These are phyloP conservation scores for Rhodotorula paludigena DNA, from an alignment of 768 basidiomycete species.

Conservation along the genomic window DNA sequence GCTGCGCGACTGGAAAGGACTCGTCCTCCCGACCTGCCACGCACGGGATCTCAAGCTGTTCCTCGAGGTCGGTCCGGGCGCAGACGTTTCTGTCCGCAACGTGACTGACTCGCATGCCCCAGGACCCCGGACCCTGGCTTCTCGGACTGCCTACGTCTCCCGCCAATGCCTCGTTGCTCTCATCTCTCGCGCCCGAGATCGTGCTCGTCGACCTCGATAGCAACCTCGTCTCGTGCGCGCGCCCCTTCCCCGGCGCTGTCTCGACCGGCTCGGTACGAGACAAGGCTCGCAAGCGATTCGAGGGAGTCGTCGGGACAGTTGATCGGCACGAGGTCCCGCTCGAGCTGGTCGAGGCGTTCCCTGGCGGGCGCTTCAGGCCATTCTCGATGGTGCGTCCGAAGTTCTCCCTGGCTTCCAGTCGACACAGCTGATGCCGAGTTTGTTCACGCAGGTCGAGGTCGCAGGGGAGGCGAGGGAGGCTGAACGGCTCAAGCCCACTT, in stretches of 20 bases:
- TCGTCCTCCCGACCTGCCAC: constrained; percentile 56
- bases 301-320: constrained; percentile 19
- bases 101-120: rapidly evolving
- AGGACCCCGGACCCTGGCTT: constrained; percentile 92
- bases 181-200: constrained; percentile 62
- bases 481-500: constrained; percentile 31
- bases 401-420: too few relatives aligned
- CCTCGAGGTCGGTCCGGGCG: constrained; percentile 54
- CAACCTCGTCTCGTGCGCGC: constrained; percentile 39
- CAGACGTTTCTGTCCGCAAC: rapidly evolving
- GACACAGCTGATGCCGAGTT: too few relatives aligned
- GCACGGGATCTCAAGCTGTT: constrained; percentile 86
- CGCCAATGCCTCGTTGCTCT: constrained; percentile 71
- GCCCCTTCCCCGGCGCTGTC: constrained; percentile 1
- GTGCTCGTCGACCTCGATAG: constrained; percentile 80
- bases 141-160: constrained; percentile 67
- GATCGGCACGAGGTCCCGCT: neutral
- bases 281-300: constrained; percentile 26
- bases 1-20: constrained; percentile 58
- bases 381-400: constrained; percentile 22
- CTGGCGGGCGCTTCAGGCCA: constrained; percentile 33
- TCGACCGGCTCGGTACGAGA: constrained; percentile 30
- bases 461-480: constrained; percentile 17
- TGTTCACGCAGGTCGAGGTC: neutral
- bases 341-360: constrained; percentile 36